Conservation (phyloP, 1,284 basidiomycete species). For the Ganoderma meredithae region DNA sequence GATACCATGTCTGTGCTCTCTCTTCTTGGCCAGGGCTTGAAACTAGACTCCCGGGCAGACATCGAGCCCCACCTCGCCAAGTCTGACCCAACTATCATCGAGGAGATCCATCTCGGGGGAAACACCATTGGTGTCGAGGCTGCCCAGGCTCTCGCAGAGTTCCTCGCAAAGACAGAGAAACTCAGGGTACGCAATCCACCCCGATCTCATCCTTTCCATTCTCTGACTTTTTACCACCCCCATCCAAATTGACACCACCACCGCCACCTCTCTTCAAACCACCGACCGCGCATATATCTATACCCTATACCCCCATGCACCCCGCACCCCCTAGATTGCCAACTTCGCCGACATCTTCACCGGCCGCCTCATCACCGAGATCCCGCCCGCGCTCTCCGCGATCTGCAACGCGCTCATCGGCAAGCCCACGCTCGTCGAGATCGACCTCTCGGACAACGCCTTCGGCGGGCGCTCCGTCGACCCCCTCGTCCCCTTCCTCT, state of each 20-base stretch:
- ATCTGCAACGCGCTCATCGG: constrained; percentile 89
- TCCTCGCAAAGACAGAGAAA: constrained; percentile 73
- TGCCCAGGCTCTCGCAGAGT: constrained; percentile 84
- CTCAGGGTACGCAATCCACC: constrained; percentile 61
- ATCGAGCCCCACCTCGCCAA: constrained; percentile 81
- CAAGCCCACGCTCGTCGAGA: constrained; percentile 83
- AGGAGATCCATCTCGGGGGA: constrained; percentile 94
- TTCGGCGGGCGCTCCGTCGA: constrained; percentile 97
- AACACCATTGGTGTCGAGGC: constrained; percentile 98
- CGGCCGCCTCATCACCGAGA: constrained; percentile 94
- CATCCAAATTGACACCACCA: constrained; percentile 7
- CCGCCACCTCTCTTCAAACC: neutral
- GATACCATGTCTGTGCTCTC: constrained; percentile 54
- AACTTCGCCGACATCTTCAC: constrained; percentile 99
- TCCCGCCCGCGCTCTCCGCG: constrained; percentile 88
- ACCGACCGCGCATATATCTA: neutral
- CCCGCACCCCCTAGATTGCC: constrained; percentile 69
- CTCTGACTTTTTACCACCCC: constrained; percentile 7
- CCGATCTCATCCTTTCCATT: constrained; percentile 3
- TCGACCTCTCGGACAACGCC: constrained; percentile 96
- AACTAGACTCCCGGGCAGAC: constrained; percentile 83
- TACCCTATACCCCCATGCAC: neutral
- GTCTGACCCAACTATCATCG: constrained; percentile 71
- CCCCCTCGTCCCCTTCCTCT: constrained; percentile 92
- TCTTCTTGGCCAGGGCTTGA: constrained; percentile 80